Percentiles rank a stretch among this genome's conserved stretches.
These are phyloP conservation scores for Starmera dryadoides DNA, from an alignment of 805 yeast species.

Conservation along the genomic window DNA sequence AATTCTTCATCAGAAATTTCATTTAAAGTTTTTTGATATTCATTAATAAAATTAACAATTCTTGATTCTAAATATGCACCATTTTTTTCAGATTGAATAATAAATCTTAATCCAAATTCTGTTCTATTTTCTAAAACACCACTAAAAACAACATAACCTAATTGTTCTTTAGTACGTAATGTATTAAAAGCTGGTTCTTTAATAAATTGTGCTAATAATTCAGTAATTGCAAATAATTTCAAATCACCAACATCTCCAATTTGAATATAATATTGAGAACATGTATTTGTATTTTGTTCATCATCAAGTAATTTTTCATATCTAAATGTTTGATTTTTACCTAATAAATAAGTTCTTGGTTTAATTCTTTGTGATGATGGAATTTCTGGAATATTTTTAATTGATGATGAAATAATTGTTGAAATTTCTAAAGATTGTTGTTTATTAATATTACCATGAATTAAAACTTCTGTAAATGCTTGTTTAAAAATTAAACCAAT, in stretches of 20 bases:
- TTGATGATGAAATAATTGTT: slow-evolving; percentile 29
- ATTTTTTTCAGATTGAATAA: slow-evolving; percentile 79
- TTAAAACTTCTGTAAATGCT: slow-evolving; percentile 61
- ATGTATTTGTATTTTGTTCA: slow-evolving; percentile 68
- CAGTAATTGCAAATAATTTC: slow-evolving; percentile 43
- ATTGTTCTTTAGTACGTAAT: slow-evolving; percentile 87
- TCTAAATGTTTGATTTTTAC: slow-evolving; percentile 31
- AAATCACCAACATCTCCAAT: slow-evolving; percentile 44
- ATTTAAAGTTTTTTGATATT: slow-evolving; percentile 37
- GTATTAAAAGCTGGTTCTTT: slow-evolving; percentile 88
- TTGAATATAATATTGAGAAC: slow-evolving; percentile 74
- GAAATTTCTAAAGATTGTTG: slow-evolving; percentile 47
- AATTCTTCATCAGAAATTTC: slow-evolving; percentile 59
- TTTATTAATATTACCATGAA: slow-evolving; percentile 64
- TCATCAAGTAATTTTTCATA: slow-evolving; percentile 52
- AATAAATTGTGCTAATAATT: slow-evolving; percentile 62
- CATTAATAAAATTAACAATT: slow-evolving; percentile 56
- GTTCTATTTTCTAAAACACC: slow-evolving; percentile 65
- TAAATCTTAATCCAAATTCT: slow-evolving; percentile 61
- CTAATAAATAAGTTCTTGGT: slow-evolving; percentile 35
- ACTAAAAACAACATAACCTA: slow-evolving; percentile 90
- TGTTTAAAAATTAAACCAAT: slow-evolving; percentile 49
- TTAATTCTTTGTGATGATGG: slow-evolving; percentile 36
- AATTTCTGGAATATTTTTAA: slow-evolving; percentile 29
- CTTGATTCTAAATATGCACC: slow-evolving; percentile 70